Evolutionary conservation across 768 basidiomycete species (phyloP).

Genomic region (Tulasnella sp.): DNA sequence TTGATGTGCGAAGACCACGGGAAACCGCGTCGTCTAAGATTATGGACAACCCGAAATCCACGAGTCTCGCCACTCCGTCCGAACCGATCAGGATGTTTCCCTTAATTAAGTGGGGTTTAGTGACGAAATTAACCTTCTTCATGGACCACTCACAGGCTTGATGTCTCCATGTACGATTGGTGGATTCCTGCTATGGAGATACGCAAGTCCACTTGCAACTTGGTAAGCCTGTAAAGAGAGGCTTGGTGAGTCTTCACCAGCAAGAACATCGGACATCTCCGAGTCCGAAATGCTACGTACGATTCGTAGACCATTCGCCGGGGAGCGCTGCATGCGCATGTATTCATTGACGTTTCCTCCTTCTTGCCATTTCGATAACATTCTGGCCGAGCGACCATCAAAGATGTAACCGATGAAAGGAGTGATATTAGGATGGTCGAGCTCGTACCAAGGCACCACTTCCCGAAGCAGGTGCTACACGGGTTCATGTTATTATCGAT

Average conservation of each 20-base stretch:
- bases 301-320: neutral
- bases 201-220: neutral
- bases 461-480: neutral
- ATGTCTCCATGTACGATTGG: constrained; percentile 11
- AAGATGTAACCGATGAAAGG: constrained; percentile 1
- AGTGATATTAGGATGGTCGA: neutral
- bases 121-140: neutral
- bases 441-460: neutral
- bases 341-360: neutral
- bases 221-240: neutral
- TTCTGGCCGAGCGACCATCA: neutral
- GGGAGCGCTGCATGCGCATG: neutral
- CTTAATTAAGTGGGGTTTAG: neutral
- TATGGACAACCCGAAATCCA: neutral
- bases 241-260: too few species aligned
- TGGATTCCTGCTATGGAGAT: neutral
- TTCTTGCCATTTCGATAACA: neutral
- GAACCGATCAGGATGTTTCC: neutral
- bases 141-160: neutral
- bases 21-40: neutral
- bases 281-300: neutral
- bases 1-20: neutral
- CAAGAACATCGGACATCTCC: too few species aligned
- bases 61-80: neutral
- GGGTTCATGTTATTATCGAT: neutral